These are phyloP conservation scores for Elsinoe batatas DNA, from an alignment of 2,329 filamentous ascomycete species.

Conservation along the genomic window DNA sequence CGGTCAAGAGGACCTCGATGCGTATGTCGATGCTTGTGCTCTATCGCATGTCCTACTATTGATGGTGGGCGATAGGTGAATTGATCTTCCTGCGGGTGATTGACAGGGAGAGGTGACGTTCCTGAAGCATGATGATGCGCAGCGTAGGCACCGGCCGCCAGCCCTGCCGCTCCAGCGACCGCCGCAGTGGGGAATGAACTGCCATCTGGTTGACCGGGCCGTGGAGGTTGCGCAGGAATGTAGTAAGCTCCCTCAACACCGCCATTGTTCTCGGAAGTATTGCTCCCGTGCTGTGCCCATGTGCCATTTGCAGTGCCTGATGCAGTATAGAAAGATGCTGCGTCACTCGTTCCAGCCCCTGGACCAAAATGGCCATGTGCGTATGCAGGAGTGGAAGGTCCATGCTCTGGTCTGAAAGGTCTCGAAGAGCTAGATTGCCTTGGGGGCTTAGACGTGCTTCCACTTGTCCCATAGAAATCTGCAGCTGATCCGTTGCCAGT, in stretches of 20 bases:
- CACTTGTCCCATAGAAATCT: slow-evolving; percentile 39
- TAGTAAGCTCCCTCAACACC: slow-evolving; percentile 14
- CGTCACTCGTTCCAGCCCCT: slow-evolving; percentile 17
- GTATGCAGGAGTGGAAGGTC: slow-evolving; percentile 27
- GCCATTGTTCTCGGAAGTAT: slow-evolving; percentile 9
- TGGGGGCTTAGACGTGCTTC: slow-evolving; percentile 26
- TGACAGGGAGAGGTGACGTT: background rate
- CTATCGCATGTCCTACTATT: background rate
- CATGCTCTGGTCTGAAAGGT: background rate
- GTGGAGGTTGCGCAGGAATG: slow-evolving; percentile 7
- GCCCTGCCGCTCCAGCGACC: slow-evolving; percentile 13
- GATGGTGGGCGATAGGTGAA: background rate
- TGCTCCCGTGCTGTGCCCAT: slow-evolving; percentile 9
- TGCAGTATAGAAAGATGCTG: slow-evolving; percentile 22
- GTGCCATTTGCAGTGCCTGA: slow-evolving; percentile 13
- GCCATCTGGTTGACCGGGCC: slow-evolving; percentile 1
- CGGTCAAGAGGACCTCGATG: slow-evolving; percentile 47
- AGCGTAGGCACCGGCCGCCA: slow-evolving; percentile 13
- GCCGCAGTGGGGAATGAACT: slow-evolving; percentile 13
- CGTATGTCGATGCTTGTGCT: slow-evolving; percentile 31
- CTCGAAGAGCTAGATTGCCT: slow-evolving; percentile 36
- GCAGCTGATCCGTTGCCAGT: slow-evolving; percentile 51
- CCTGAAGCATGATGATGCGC: slow-evolving; percentile 18
- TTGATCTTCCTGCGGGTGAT: slow-evolving; percentile 12
- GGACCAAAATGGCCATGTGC: slow-evolving; percentile 36